Evolutionary conservation across 1,284 basidiomycete genomes (phyloP).

Genomic region (Ceraceosorus bombacis): DNA sequence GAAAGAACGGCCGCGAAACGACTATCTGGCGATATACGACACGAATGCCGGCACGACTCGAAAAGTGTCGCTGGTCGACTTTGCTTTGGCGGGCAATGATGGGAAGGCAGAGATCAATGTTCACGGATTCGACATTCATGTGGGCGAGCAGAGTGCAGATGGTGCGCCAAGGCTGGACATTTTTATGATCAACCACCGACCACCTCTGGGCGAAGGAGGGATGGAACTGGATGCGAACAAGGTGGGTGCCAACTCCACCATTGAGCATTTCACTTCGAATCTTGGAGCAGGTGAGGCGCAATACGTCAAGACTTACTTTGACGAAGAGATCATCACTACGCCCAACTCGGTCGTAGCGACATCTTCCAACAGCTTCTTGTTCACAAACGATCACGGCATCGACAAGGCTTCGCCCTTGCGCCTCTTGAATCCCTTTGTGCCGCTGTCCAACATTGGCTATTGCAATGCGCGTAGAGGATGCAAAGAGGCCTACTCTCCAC

Average conservation of each 20-base stretch:
- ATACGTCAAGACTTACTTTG: slow-evolving; percentile 58
- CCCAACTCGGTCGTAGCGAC: slow-evolving; percentile 64
- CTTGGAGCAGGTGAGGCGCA: slow-evolving; percentile 53
- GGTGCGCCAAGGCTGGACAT: slow-evolving; percentile 24
- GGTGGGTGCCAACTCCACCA: slow-evolving; percentile 63
- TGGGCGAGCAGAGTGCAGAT: slow-evolving; percentile 17
- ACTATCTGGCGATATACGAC: slow-evolving; percentile 57
- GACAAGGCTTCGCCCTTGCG: slow-evolving; percentile 20
- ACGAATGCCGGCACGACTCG: slow-evolving; percentile 57
- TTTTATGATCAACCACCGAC: slow-evolving; percentile 37
- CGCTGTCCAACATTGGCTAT: slow-evolving; percentile 23
- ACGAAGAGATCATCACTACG: slow-evolving; percentile 56
- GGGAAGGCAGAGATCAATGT: slow-evolving; percentile 53
- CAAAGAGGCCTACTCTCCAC: slow-evolving; percentile 25
- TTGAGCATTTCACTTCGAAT: slow-evolving; percentile 63
- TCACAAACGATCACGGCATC: slow-evolving; percentile 34
- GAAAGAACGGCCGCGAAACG: slow-evolving; percentile 35
- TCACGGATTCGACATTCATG: slow-evolving; percentile 63
- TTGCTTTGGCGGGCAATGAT: slow-evolving; percentile 41
- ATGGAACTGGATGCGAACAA: slow-evolving; percentile 8
- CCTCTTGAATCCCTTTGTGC: slow-evolving; percentile 18
- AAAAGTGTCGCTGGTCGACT: slow-evolving; percentile 53
- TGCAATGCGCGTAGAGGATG: slow-evolving; percentile 31
- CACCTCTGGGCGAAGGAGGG: slow-evolving; percentile 9
- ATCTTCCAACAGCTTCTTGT: slow-evolving; percentile 34